These are phyloP conservation scores for Spatholobus suberectus DNA, from an alignment of 306 rosid species.

Conservation along the genomic window DNA sequence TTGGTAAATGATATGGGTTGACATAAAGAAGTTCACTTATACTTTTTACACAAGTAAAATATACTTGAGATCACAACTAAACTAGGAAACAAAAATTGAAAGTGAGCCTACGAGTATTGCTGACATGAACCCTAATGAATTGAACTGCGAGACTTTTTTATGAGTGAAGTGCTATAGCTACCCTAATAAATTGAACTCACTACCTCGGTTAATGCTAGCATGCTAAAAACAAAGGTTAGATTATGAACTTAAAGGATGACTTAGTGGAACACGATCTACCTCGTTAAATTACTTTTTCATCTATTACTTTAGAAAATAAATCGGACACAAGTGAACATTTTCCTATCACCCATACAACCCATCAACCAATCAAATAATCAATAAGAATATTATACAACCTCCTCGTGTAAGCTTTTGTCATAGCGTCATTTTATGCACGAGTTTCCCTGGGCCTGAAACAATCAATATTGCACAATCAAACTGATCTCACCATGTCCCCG, in stretches of 20 bases:
- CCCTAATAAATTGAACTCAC: background rate
- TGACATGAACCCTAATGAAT: no score
- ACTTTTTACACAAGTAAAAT: no score
- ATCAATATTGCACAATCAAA: constrained; percentile 88
- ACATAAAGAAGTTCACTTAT: no score
- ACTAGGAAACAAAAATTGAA: no score
- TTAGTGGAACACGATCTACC: constrained; percentile 45
- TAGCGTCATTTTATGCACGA: constrained; percentile 50
- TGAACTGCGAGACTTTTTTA: background rate
- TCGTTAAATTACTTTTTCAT: constrained; percentile 48
- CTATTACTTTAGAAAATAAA: constrained; percentile 45
- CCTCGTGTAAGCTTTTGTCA: constrained; percentile 9
- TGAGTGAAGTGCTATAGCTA: constrained; percentile 7
- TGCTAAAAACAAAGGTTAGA: constrained; percentile 35
- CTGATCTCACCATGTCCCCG: constrained; percentile 92
- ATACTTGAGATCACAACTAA: no score
- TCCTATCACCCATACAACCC: constrained; percentile 50
- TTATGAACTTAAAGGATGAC: constrained; percentile 26
- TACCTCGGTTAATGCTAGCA: constrained; percentile 32
- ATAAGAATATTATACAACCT: constrained; percentile 46
- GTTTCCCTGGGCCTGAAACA: constrained; percentile 88
- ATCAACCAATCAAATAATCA: constrained; percentile 64
- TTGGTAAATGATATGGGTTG: no score
- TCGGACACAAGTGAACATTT: constrained; percentile 44
- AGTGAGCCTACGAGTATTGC: no score